These are phyloP conservation scores for Ballota nigra DNA, from an alignment of 257 asterid species.

Conservation along the genomic window DNA sequence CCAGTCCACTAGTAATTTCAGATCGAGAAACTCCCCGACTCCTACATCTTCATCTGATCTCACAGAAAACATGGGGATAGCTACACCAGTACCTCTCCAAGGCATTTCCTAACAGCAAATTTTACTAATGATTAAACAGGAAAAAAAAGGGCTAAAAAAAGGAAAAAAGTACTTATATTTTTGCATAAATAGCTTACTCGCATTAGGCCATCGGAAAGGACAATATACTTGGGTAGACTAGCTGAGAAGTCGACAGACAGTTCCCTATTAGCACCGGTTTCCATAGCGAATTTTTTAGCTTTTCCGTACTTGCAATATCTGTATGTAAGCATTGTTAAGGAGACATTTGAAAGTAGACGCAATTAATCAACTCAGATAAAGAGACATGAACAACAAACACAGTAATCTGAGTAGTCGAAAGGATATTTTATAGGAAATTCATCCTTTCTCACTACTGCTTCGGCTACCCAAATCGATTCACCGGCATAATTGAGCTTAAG, in stretches of 20 bases:
- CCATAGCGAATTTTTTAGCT: conserved; percentile 50
- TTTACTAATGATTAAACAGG: background rate
- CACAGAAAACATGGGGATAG: conserved; percentile 91
- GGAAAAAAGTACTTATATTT: background rate
- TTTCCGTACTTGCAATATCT: conserved; percentile 68
- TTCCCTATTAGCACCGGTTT: conserved; percentile 77
- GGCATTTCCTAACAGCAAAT: conserved; percentile 69
- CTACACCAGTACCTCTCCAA: conserved; percentile 98
- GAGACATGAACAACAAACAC: conserved; percentile 10
- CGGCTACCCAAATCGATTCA: conserved; percentile 82
- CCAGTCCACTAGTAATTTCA: conserved; percentile 91
- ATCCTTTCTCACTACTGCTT: conserved; percentile 56
- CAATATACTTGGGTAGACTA: conserved; percentile 59
- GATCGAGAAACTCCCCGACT: conserved; percentile 97
- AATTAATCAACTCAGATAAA: background rate
- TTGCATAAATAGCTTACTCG: conserved; percentile 56
- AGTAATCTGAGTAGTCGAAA: conserved; percentile 15
- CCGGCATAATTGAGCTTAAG: conserved; percentile 69
- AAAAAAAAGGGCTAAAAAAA: background rate
- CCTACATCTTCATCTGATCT: conserved; percentile 90
- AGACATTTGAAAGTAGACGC: conserved; percentile 15
- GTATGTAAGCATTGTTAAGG: conserved; percentile 73
- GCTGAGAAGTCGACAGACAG: conserved; percentile 53
- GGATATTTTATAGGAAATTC: conserved; percentile 97
- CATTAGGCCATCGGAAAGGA: conserved; percentile 88